Percentiles rank a stretch among this genome's conserved stretches.
Conservation (phyloP, 495 filamentous ascomycete species). For the Neurospora cerealis region DNA sequence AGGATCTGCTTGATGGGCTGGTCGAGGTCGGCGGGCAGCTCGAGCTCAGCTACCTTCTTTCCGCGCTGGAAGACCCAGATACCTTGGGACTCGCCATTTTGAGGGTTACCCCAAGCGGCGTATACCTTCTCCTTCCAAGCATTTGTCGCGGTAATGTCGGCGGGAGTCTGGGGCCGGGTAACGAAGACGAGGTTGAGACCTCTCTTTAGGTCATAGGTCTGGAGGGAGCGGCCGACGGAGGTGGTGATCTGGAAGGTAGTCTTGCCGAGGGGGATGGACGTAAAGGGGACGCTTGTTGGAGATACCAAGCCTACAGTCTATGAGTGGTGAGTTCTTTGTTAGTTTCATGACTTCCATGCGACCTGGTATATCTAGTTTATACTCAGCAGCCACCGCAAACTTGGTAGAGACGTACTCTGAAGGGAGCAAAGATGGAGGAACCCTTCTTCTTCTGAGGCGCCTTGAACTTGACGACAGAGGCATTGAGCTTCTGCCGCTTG, state of each 20-base stretch:
- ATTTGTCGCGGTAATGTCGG: constrained; percentile 70
- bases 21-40: constrained; percentile 45
- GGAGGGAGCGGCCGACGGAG: constrained; percentile 76
- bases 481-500: constrained; percentile 57
- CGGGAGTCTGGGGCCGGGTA: constrained; percentile 79
- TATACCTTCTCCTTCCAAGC: constrained; percentile 84
- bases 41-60: constrained; percentile 70
- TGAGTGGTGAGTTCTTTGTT: neutral
- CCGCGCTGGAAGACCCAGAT: constrained; percentile 94
- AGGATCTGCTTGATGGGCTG: constrained; percentile 69
- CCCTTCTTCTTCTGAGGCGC: constrained; percentile 25
- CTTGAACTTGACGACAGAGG: constrained; percentile 23
- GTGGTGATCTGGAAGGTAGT: constrained; percentile 96
- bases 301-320: constrained; percentile 91
- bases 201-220: constrained; percentile 86
- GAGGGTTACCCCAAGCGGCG: constrained; percentile 67
- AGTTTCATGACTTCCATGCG: neutral
- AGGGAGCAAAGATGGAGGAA: constrained; percentile 84
- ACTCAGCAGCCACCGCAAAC: neutral
- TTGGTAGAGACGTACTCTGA: constrained; percentile 53
- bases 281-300: constrained; percentile 80
- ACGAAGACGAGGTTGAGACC: constrained; percentile 88
- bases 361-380: neutral
- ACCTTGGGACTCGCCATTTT: constrained; percentile 44
- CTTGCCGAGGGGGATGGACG: constrained; percentile 77